A percentile compares a stretch with the other conserved stretches of the same genome.
Evolutionary conservation across 306 rosid genomes (phyloP).

Genomic region (Prosopis cineraria): DNA sequence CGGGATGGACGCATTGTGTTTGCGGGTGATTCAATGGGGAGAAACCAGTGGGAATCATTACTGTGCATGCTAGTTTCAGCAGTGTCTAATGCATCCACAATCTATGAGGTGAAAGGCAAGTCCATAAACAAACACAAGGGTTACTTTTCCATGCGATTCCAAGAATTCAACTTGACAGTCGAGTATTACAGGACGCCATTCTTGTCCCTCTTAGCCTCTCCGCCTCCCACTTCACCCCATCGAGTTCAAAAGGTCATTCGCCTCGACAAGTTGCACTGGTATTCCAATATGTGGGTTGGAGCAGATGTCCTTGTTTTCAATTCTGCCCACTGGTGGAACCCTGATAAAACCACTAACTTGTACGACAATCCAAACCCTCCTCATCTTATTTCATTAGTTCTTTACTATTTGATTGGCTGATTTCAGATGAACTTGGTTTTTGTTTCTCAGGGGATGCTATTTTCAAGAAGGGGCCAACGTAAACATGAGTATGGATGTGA

Average conservation of each 20-base stretch:
- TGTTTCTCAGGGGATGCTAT: slow-evolving; percentile 63
- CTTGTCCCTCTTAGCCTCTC: slow-evolving; percentile 57
- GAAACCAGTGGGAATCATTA: slow-evolving; percentile 95
- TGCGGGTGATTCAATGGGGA: slow-evolving; percentile 86
- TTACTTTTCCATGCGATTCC: slow-evolving; percentile 61
- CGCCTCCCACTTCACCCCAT: slow-evolving; percentile 52
- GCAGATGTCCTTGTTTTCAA: slow-evolving; percentile 77
- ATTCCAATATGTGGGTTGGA: slow-evolving; percentile 57
- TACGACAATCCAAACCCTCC: slow-evolving; percentile 18
- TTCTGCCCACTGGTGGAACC: slow-evolving; percentile 91
- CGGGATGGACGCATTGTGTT: slow-evolving; percentile 83
- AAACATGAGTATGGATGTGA: slow-evolving; percentile 61
- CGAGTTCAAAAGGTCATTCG: slow-evolving; percentile 40
- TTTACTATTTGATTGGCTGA: not conserved
- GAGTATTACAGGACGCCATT: slow-evolving; percentile 88
- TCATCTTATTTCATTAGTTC: not conserved
- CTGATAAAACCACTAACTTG: slow-evolving; percentile 60
- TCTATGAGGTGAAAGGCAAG: slow-evolving; percentile 72
- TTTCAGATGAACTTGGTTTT: not conserved
- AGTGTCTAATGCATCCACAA: slow-evolving; percentile 61
- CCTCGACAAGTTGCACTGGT: slow-evolving; percentile 76
- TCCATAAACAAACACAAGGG: slow-evolving; percentile 89
- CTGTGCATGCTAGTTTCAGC: slow-evolving; percentile 78
- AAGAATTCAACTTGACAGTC: slow-evolving; percentile 71
- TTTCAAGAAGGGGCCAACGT: slow-evolving; percentile 71